Evolutionary conservation across 352 stramenopile species (phyloP).

Genomic region (Phytophthora palmivora): DNA sequence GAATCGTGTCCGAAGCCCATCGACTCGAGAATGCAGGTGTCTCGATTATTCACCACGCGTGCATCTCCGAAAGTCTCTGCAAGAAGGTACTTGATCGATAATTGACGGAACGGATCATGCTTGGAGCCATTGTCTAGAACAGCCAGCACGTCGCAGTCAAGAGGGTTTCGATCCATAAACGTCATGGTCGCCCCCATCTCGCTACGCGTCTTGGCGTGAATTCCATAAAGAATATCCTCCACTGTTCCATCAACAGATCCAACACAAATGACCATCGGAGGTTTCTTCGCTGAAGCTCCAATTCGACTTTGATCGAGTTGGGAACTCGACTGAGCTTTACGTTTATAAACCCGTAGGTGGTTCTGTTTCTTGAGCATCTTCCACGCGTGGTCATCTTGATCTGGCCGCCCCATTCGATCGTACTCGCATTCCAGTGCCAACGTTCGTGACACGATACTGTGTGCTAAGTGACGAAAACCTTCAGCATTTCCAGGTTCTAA

Average conservation of each 20-base stretch:
- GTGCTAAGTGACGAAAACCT: conserved; percentile 46
- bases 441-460: conserved; percentile 57
- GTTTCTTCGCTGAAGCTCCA: conserved; percentile 22
- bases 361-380: conserved; percentile 51
- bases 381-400: conserved; percentile 41
- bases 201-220: conserved; percentile 60
- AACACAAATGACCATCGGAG: conserved; percentile 59
- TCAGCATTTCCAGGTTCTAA: conserved; percentile 42
- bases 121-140: conserved; percentile 49
- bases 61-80: conserved; percentile 50
- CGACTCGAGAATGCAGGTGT: conserved; percentile 58
- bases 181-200: conserved; percentile 63
- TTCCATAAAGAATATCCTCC: conserved; percentile 64
- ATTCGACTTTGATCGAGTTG: conserved; percentile 21
- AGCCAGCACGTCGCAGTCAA: conserved; percentile 59
- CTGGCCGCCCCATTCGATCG: conserved; percentile 37
- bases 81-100: conserved; percentile 66
- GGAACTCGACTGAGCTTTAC: conserved; percentile 17
- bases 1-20: conserved; percentile 52
- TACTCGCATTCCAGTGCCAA: conserved; percentile 56
- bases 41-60: conserved; percentile 56
- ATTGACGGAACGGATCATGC: conserved; percentile 60
- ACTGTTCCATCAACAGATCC: conserved; percentile 59
- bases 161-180: conserved; percentile 46
- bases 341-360: conserved; percentile 55